phyloP scores from a whole-genome alignment of 2,329 filamentous ascomycete genomes.

The Stachybotrys echinatus region DNA sequence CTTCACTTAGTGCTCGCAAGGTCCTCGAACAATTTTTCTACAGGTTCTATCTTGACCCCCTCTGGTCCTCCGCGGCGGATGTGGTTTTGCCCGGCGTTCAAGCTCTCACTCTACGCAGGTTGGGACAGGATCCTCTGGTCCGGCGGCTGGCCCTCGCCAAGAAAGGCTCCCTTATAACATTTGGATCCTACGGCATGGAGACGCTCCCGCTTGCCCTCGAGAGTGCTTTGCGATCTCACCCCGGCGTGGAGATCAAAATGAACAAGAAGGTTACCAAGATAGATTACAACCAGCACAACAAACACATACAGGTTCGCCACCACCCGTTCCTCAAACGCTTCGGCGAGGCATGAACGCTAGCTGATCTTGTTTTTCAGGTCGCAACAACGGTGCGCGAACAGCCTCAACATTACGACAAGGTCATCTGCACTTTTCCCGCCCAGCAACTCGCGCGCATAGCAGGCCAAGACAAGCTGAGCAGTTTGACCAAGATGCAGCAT shows the following conservation, averaged over 20 bases:
- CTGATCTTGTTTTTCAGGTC: conserved; percentile 6
- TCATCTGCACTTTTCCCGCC: conserved; percentile 59
- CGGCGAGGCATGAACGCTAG: background rate
- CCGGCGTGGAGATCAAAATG: conserved; percentile 56
- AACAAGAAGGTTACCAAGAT: conserved; percentile 43
- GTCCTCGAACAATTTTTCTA: conserved; percentile 32
- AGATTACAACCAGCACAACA: conserved; percentile 25
- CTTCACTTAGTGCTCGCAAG: conserved; percentile 68
- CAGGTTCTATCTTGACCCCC: conserved; percentile 18
- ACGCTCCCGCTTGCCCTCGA: conserved; percentile 52
- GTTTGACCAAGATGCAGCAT: conserved; percentile 49
- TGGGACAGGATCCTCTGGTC: conserved; percentile 21
- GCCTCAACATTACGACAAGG: conserved; percentile 43
- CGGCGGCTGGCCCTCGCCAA: conserved; percentile 22
- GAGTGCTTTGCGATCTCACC: conserved; percentile 39
- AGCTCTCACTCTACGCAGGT: conserved; percentile 9
- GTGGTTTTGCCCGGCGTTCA: background rate
- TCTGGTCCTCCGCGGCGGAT: background rate
- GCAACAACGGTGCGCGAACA: conserved; percentile 6
- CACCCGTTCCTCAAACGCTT: background rate
- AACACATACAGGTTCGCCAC: conserved; percentile 36
- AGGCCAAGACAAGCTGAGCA: conserved; percentile 32
- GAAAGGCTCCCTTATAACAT: conserved; percentile 26
- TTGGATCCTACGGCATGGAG: conserved; percentile 53
- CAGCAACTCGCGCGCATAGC: conserved; percentile 35